A percentile compares a stretch with the other conserved stretches of the same genome.
phyloP scores from a whole-genome alignment of 139 green algal genomes.

The Trebouxia sp. region DNA sequence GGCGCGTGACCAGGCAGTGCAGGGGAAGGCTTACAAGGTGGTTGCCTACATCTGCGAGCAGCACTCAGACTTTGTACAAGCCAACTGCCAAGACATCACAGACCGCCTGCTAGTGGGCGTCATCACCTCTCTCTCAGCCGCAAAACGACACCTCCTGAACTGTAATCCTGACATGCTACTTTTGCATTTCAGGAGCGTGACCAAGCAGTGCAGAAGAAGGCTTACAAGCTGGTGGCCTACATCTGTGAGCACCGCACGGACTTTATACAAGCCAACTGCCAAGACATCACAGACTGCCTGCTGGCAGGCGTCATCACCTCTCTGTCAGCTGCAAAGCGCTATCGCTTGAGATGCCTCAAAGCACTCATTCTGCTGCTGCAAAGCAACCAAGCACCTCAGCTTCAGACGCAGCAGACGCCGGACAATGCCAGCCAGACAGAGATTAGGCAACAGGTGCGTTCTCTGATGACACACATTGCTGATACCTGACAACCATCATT shows the following conservation, averaged over 20 bases:
- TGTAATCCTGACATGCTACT: constrained; percentile 20
- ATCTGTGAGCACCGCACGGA: constrained; percentile 55
- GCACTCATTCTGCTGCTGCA: constrained; percentile 52
- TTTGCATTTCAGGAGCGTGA: constrained; percentile 56
- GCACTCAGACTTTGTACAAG: constrained; percentile 32
- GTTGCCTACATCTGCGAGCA: constrained; percentile 69
- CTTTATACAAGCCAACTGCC: constrained; percentile 45
- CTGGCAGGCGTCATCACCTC: constrained; percentile 44
- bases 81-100: too few relatives aligned
- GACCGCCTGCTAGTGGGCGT: too few relatives aligned
- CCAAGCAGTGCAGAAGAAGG: constrained; percentile 87
- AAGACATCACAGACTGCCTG: constrained; percentile 60
- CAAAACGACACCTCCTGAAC: constrained; percentile 82
- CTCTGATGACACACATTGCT: too few relatives aligned
- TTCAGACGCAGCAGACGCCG: not conserved
- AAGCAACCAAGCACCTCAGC: not conserved
- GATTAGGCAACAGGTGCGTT: constrained; percentile 34
- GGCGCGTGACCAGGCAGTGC: constrained; percentile 72
- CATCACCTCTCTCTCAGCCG: constrained; percentile 55
- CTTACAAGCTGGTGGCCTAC: constrained; percentile 90
- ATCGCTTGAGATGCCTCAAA: constrained; percentile 75
- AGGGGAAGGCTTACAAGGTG: constrained; percentile 96
- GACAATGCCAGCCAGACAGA: constrained; percentile 14
- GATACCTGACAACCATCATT: too few relatives aligned
- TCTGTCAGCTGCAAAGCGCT: constrained; percentile 72